phyloP scores from a whole-genome alignment of 1,284 basidiomycete genomes.

The Ganoderma sinense region DNA sequence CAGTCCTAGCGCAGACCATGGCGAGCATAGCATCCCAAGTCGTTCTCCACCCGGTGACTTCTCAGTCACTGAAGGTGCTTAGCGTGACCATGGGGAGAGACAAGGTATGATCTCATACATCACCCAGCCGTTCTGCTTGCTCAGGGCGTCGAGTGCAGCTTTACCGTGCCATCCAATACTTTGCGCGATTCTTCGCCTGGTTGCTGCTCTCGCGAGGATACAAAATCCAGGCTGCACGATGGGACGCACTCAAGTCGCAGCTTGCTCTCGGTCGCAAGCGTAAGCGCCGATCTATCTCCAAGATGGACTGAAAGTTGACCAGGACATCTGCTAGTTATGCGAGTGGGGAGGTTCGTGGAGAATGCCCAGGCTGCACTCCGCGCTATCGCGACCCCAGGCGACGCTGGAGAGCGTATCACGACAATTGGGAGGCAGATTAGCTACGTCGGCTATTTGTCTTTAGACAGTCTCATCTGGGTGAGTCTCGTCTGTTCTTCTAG shows the following conservation, averaged over 20 bases:
- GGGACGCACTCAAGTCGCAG: constrained; percentile 83
- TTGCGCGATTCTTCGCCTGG: constrained; percentile 92
- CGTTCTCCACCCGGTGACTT: constrained; percentile 84
- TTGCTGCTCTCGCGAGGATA: constrained; percentile 70
- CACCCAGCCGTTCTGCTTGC: constrained; percentile 4
- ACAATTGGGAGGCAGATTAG: constrained; percentile 88
- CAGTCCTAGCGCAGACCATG: constrained; percentile 47
- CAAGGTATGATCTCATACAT: constrained; percentile 63
- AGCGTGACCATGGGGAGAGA: constrained; percentile 88
- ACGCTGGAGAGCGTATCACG: constrained; percentile 79
- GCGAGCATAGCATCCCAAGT: constrained; percentile 75
- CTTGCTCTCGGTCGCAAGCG: constrained; percentile 83
- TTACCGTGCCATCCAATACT: constrained; percentile 93
- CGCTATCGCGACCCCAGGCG: constrained; percentile 66
- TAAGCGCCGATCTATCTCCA: constrained; percentile 47
- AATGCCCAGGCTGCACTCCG: constrained; percentile 93
- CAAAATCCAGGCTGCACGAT: constrained; percentile 72
- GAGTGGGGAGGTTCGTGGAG: constrained; percentile 94
- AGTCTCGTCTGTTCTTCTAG: constrained; percentile 31
- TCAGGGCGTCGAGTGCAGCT: constrained; percentile 53
- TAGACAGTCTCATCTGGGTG: constrained; percentile 89
- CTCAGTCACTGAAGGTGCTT: constrained; percentile 79
- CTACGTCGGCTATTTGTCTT: constrained; percentile 90
- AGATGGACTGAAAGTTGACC: not conserved
- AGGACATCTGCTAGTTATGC: constrained; percentile 68